Evolutionary conservation across 2,329 filamentous ascomycete genomes (phyloP), one percentile per base, ranked within the genome.

Genomic region (Fusarium phyllophilum): DNA sequence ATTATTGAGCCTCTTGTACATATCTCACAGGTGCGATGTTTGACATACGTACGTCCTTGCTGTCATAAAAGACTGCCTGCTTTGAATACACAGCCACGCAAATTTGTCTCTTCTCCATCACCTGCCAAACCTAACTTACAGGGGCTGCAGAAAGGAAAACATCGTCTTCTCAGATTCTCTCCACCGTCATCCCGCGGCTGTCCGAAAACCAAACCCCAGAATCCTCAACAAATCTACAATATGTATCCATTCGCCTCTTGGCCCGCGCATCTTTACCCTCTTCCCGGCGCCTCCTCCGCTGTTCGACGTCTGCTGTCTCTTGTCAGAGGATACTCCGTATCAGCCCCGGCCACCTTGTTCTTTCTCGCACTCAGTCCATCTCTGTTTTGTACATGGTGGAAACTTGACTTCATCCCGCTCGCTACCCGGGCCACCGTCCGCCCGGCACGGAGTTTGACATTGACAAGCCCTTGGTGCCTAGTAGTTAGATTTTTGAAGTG

Each of bases 201-300:
- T 61, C 67, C 59, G 63, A 64, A 49, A 51, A 33, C 64, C 61
- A 55, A 63, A 54, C 62, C 71, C 71, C 71, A 68, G 65, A 60
- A 73, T 74, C 72, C 72, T 74, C 72, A 74, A 74, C 72, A 74
- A 74, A 74, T 74, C 71, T 74, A 68, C 51, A 52, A 57, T 44
- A 29, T 29, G 26, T 29, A 70, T 70, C 55, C 55, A 55, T 42
- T 74, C 59, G 71, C 68, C 72, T 74, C 72, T 74, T 74, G 68
- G 68, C 72, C 64, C 68, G 67, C 72, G 49, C 71, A 74, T 74
- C 71, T 74, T 72, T 54, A 44, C 66, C 66, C 66, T 71, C 70
- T 74, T 72, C 71, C 54, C 62, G 62, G 58, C 67, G 62, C 66
- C 71, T 74, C 71, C 71, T 74, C 71, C 66, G 71, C 48, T 69